These are phyloP conservation scores for Botryosphaeria dothidea DNA, from an alignment of 2,329 filamentous ascomycete genomes.

Conservation along the genomic window DNA sequence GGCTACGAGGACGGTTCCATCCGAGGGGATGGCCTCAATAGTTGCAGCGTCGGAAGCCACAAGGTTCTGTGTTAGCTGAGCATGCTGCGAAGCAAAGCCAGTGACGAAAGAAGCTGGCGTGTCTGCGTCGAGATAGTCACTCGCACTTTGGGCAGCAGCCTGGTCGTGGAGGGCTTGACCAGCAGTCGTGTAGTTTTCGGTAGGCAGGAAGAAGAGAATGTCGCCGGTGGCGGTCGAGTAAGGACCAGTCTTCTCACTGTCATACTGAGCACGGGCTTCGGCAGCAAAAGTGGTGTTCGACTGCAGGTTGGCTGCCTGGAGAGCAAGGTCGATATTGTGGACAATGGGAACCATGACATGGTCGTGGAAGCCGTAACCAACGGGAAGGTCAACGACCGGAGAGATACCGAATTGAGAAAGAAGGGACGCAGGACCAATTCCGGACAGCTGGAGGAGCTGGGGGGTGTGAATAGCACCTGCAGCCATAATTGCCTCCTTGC, in stretches of 20 bases:
- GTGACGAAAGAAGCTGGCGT: background rate
- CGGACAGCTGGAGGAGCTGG: constrained; percentile 31
- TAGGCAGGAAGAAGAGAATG: constrained; percentile 16
- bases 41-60: constrained; percentile 5
- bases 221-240: constrained; percentile 3
- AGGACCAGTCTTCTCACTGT: constrained; percentile 2
- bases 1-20: constrained; percentile 1
- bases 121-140: background rate
- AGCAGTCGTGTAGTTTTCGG: constrained; percentile 5
- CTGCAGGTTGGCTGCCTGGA: background rate
- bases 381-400: constrained; percentile 28
- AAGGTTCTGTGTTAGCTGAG: constrained; percentile 7
- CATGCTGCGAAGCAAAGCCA: background rate
- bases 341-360: constrained; percentile 14
- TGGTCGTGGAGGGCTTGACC: background rate
- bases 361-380: constrained; percentile 20
- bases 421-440: constrained; percentile 29
- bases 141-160: background rate
- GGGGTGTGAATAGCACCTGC: constrained; percentile 31
- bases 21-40: constrained; percentile 5
- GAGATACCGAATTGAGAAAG: constrained; percentile 25
- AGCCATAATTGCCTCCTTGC: constrained; percentile 28
- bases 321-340: constrained; percentile 4
- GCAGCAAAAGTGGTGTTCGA: constrained; percentile 6
- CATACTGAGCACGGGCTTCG: constrained; percentile 4